Evolutionary conservation across 805 yeast genomes (phyloP).

Genomic region (Cyberlindnera mycetangii): DNA sequence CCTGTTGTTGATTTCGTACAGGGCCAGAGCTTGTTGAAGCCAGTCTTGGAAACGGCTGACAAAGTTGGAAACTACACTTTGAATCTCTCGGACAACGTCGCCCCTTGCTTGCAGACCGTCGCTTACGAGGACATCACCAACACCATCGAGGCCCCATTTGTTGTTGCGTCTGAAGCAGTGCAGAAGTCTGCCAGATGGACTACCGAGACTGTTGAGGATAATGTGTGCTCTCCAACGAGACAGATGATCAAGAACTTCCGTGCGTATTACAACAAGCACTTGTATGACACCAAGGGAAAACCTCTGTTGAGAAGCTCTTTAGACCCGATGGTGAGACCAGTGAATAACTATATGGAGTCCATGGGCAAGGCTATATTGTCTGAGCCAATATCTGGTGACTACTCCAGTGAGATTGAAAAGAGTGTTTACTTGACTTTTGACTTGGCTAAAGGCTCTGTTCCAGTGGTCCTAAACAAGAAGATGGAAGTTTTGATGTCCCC

Average conservation of each 20-base stretch:
- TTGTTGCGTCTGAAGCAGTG: constrained; percentile 39
- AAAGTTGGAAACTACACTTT: constrained; percentile 55
- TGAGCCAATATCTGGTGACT: constrained; percentile 40
- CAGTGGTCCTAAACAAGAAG: constrained; percentile 31
- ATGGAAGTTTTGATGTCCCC: constrained; percentile 33
- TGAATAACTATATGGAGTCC: constrained; percentile 52
- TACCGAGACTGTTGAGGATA: constrained; percentile 31
- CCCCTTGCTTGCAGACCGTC: constrained; percentile 59
- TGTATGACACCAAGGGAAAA: constrained; percentile 58
- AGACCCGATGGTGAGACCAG: constrained; percentile 61
- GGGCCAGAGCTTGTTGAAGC: constrained; percentile 36
- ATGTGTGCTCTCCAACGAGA: constrained; percentile 46
- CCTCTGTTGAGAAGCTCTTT: constrained; percentile 59
- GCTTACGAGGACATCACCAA: constrained; percentile 47
- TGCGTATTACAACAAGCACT: constrained; percentile 45
- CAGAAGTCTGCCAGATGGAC: constrained; percentile 35
- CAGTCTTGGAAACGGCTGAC: constrained; percentile 48
- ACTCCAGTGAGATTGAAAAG: constrained; percentile 56
- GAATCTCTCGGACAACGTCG: constrained; percentile 48
- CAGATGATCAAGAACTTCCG: constrained; percentile 46
- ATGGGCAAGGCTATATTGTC: constrained; percentile 46
- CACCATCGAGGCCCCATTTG: constrained; percentile 50
- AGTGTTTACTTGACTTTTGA: constrained; percentile 41
- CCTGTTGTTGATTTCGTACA: constrained; percentile 30
- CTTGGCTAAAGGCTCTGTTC: constrained; percentile 37